These are phyloP conservation scores for Ampelocalamus luodianensis DNA, from an alignment of 176 grass and related monocot species.

Conservation along the genomic window DNA sequence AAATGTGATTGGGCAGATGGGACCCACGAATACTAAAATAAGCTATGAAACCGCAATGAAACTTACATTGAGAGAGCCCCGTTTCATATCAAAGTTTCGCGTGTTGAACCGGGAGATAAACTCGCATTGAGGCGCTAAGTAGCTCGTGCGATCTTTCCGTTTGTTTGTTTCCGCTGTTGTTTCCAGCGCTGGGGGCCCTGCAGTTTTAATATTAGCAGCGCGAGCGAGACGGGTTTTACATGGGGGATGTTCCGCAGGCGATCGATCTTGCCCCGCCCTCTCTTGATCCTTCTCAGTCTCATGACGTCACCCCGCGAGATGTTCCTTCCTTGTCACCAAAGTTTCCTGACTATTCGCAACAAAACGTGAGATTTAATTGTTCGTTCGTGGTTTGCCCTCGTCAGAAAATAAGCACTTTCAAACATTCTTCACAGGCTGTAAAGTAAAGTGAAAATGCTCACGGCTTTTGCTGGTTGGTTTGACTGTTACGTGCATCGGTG, in stretches of 20 bases:
- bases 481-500: not conserved
- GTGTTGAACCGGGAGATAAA: too few species aligned
- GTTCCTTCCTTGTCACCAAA: not conserved
- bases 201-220: not conserved
- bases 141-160: not conserved
- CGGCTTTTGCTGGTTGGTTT: slow-evolving; percentile 11
- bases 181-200: not conserved
- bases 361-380: not conserved
- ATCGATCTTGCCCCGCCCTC: slow-evolving; percentile 13
- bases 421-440: slow-evolving; percentile 42
- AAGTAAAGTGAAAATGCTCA: not conserved
- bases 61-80: too few species aligned
- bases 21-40: too few species aligned
- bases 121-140: too few species aligned
- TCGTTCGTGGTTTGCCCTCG: slow-evolving; percentile 17
- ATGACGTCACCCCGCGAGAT: not conserved
- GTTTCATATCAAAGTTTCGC: too few species aligned
- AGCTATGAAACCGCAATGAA: too few species aligned
- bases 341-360: not conserved
- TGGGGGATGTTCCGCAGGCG: not conserved
- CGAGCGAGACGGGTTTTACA: not conserved
- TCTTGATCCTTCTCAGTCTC: slow-evolving; percentile 1
- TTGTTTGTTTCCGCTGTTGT: slow-evolving; percentile 20
- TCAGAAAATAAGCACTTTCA: slow-evolving; percentile 1
- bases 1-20: too few species aligned